A percentile compares a stretch with the other conserved stretches of the same genome.
These are phyloP conservation scores for Phytophthora palmivora DNA, from an alignment of 352 stramenopile genomes.

Conservation along the genomic window DNA sequence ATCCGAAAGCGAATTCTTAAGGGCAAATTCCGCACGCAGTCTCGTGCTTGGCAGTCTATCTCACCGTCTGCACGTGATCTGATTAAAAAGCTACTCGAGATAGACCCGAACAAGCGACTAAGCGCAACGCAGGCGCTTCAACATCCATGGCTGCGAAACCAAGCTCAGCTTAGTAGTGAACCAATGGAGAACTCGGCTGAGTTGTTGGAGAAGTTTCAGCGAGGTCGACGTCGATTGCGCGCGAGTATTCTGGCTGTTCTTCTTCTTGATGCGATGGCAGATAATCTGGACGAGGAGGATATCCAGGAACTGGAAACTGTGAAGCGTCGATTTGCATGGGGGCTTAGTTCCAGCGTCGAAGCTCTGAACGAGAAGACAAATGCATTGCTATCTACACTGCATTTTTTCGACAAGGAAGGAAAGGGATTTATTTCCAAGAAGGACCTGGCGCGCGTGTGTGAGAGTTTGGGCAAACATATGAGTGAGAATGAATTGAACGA, in stretches of 20 bases:
- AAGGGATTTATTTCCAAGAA: constrained; percentile 86
- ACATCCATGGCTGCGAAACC: constrained; percentile 76
- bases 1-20: constrained; percentile 84
- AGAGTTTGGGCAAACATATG: constrained; percentile 74
- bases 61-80: constrained; percentile 70
- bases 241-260: constrained; percentile 83
- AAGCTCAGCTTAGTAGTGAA: constrained; percentile 56
- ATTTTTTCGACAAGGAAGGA: constrained; percentile 79
- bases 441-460: constrained; percentile 77
- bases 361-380: constrained; percentile 75
- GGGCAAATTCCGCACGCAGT: constrained; percentile 78
- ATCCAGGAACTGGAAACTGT: constrained; percentile 44
- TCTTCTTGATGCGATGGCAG: constrained; percentile 64
- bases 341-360: constrained; percentile 73
- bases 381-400: constrained; percentile 69
- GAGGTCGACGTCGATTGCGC: constrained; percentile 72
- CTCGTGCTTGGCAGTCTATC: constrained; percentile 75
- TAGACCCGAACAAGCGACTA: constrained; percentile 68
- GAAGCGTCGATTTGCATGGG: constrained; percentile 66
- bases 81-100: constrained; percentile 76
- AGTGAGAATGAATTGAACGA: constrained; percentile 83
- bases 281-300: constrained; percentile 47
- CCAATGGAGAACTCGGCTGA: constrained; percentile 77
- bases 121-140: constrained; percentile 69
- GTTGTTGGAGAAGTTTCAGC: constrained; percentile 81